phyloP scores from a whole-genome alignment of 2,329 filamentous ascomycete species.

The Fusarium denticulatum region DNA sequence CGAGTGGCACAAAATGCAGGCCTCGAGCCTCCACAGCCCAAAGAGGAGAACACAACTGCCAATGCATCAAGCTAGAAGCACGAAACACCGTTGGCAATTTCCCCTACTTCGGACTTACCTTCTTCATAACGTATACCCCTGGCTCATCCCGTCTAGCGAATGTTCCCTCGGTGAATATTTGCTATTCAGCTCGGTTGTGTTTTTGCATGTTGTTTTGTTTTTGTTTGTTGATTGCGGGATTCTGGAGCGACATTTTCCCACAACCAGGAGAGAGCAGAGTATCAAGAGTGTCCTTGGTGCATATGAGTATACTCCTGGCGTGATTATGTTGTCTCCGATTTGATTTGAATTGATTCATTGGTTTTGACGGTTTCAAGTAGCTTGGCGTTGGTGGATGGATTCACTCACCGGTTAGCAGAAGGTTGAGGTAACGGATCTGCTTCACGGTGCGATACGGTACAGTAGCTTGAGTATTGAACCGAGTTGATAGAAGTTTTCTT shows the following conservation, averaged over 20 bases:
- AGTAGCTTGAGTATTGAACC: slow-evolving; percentile 35
- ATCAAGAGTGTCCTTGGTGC: slow-evolving; percentile 14
- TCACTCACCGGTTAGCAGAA: slow-evolving; percentile 24
- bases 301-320: slow-evolving; percentile 23
- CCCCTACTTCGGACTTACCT: not conserved
- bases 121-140: slow-evolving; percentile 41
- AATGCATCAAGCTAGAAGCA: slow-evolving; percentile 45
- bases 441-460: slow-evolving; percentile 26
- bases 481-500: slow-evolving; percentile 12
- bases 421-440: slow-evolving; percentile 16
- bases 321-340: slow-evolving; percentile 10
- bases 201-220: slow-evolving; percentile 14
- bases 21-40: slow-evolving; percentile 56
- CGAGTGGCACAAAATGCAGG: slow-evolving; percentile 71
- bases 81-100: slow-evolving; percentile 24
- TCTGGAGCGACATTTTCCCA: slow-evolving; percentile 12
- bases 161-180: not conserved
- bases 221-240: not conserved
- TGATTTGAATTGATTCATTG: slow-evolving; percentile 22
- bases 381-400: slow-evolving; percentile 44
- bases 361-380: slow-evolving; percentile 39
- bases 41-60: slow-evolving; percentile 47
- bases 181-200: slow-evolving; percentile 12
- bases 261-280: slow-evolving; percentile 9
- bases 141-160: slow-evolving; percentile 20